Evolutionary conservation across 169 alveolate genomes (phyloP).

Genomic region (Plasmodium gallinaceum): DNA sequence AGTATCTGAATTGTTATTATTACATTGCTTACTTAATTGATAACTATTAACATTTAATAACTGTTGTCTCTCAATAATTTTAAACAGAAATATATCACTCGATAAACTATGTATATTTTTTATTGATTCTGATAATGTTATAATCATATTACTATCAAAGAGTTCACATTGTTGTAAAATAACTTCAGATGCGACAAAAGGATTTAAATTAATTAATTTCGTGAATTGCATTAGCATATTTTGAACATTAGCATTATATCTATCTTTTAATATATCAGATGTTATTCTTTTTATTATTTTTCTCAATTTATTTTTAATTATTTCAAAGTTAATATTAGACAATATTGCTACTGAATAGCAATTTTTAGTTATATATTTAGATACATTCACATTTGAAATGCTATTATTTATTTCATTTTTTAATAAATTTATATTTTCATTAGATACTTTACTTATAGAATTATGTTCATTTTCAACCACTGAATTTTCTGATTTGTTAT

Average conservation of each 20-base stretch:
- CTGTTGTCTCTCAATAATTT: conserved; percentile 69
- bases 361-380: not conserved
- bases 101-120: conserved; percentile 47
- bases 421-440: not conserved
- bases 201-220: conserved; percentile 31
- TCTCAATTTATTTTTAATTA: conserved; percentile 24
- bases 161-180: conserved; percentile 58
- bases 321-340: conserved; percentile 34
- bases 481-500: not conserved
- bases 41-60: conserved; percentile 42
- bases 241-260: conserved; percentile 43
- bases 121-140: conserved; percentile 65
- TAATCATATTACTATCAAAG: conserved; percentile 60
- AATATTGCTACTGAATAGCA: not conserved
- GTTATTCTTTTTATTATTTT: conserved; percentile 61
- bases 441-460: not conserved
- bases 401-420: not conserved
- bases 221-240: conserved; percentile 20
- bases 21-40: conserved; percentile 45
- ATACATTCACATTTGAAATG: not conserved
- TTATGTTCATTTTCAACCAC: too few relatives aligned
- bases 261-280: conserved; percentile 54
- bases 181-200: conserved; percentile 33
- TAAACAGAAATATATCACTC: conserved; percentile 48
- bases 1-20: conserved; percentile 33